Evolutionary conservation across 2,329 filamentous ascomycete species (phyloP), one percentile per base, ranked within the genome.

Genomic region (Fusarium staphyleae): DNA sequence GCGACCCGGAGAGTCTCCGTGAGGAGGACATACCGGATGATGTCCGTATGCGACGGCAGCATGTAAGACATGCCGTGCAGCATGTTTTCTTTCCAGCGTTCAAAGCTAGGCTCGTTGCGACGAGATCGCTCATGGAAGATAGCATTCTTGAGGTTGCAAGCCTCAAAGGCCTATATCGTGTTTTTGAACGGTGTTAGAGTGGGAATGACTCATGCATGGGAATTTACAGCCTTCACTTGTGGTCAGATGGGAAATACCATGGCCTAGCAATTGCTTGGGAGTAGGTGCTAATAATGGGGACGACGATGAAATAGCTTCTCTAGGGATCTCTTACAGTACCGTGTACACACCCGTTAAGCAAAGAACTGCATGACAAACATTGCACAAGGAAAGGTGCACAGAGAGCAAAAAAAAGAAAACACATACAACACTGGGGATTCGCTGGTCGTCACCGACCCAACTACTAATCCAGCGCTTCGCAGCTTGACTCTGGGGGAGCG

Each of bases 41-140:
- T 46, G 66, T 83, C n/a, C 80, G 77, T 50, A 77, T 78, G 28
- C 81, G 92, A 32, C 81, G 90, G 44, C 76, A 78, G 29, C 86
- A 95, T 66, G 77, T 99, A n/a, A 80, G 82, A 26, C 83, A 86
- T 66, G 87, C 88, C 32, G 74, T 99, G 2, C 93, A 99, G 73
- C 85, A 96, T 73, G 79, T 92, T 9, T 81, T 99, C 49, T 98
- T 99, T 65, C 95, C 95, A 0, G 91, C 92, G 1, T 90, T 97
- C 69, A 91, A 91, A 71, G 80, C 88, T 5, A 81, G 92, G 51
- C 75, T 99, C 39, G 85, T 98, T 49, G 93, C 91, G 15, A 97
- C 95, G 8, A 88, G 84, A 60, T 80, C 82, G 5, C 75, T 98
- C 66, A 84, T 96, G 75, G 85, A 87, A 43, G 89, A 86, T 0